Conservation (phyloP, 1,284 basidiomycete genomes). For the Laetiporus sulphureus region DNA sequence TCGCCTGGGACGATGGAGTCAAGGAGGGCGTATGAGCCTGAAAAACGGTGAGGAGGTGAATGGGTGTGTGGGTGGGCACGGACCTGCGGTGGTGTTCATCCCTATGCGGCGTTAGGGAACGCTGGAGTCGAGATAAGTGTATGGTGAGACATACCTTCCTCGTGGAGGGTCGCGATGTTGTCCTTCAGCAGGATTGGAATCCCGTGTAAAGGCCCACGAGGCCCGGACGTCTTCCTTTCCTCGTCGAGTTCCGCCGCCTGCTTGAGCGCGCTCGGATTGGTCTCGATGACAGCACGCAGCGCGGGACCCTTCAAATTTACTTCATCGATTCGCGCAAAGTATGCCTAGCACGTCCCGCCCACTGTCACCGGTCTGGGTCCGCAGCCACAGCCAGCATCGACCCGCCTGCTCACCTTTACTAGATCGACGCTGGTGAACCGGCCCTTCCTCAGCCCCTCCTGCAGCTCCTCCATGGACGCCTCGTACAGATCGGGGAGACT, state of each 20-base stretch:
- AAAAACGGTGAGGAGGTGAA: not conserved
- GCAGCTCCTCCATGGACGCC: slow-evolving; percentile 34
- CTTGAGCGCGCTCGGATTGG: slow-evolving; percentile 49
- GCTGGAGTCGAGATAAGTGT: not conserved
- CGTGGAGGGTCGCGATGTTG: slow-evolving; percentile 46
- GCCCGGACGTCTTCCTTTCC: slow-evolving; percentile 41
- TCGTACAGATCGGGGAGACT: slow-evolving; percentile 36
- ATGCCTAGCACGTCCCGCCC: too few species aligned
- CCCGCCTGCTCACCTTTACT: slow-evolving; percentile 32
- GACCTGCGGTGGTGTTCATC: slow-evolving; percentile 54
- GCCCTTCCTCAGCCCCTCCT: slow-evolving; percentile 28
- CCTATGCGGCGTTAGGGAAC: slow-evolving; percentile 29
- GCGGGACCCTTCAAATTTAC: slow-evolving; percentile 57
- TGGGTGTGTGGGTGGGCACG: slow-evolving; percentile 1
- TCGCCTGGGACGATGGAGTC: slow-evolving; percentile 56
- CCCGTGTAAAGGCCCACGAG: slow-evolving; percentile 53
- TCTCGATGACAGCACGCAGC: slow-evolving; percentile 58
- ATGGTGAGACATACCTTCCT: slow-evolving; percentile 22
- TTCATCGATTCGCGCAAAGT: slow-evolving; percentile 64
- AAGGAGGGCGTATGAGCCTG: slow-evolving; percentile 52
- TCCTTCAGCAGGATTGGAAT: slow-evolving; percentile 71
- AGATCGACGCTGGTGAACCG: slow-evolving; percentile 37
- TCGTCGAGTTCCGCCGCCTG: slow-evolving; percentile 48
- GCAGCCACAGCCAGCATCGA: not conserved
- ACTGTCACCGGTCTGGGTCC: too few species aligned